These are phyloP conservation scores for Eimeria praecox DNA, from an alignment of 169 alveolate species.

Conservation along the genomic window DNA sequence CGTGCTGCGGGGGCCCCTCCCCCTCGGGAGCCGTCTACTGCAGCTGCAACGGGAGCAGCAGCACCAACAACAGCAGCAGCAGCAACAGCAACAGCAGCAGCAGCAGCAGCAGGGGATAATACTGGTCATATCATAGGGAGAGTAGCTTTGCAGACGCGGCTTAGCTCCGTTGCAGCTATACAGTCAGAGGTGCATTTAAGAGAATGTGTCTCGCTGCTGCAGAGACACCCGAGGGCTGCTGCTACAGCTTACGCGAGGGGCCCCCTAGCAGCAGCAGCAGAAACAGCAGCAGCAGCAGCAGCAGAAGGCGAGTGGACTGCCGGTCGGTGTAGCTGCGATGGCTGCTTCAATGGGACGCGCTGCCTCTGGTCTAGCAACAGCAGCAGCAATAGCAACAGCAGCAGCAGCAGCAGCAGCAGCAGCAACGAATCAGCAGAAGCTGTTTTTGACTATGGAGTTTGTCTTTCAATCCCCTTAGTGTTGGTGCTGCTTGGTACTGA, in stretches of 20 bases:
- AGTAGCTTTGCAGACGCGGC: conserved; percentile 43
- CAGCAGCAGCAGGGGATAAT: not conserved
- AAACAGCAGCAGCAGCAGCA: conserved; percentile 38
- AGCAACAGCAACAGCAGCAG: not conserved
- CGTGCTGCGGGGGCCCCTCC: conserved; percentile 5
- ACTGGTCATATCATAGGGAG: conserved; percentile 2
- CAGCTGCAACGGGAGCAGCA: not conserved
- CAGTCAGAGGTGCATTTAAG: conserved; percentile 20
- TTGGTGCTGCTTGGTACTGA: conserved; percentile 44
- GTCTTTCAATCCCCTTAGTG: conserved; percentile 44
- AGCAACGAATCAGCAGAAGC: not conserved
- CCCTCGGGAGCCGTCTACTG: not conserved
- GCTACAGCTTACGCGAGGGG: not conserved
- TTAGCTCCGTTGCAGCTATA: not conserved
- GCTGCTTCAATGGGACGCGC: not conserved
- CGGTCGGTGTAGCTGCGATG: conserved; percentile 40
- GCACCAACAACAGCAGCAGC: not conserved
- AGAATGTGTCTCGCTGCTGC: conserved; percentile 32
- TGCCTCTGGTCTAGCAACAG: conserved; percentile 11
- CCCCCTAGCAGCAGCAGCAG: conserved; percentile 53
- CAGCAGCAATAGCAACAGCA: not conserved
- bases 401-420: conserved; percentile 50
- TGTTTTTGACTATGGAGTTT: conserved; percentile 36
- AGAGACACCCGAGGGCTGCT: conserved; percentile 10
- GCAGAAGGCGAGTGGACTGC: conserved; percentile 22